Percentiles rank a stretch among this genome's conserved stretches.
phyloP scores from a whole-genome alignment of 208 protist genomes.

The Leishmania guyanensis region DNA sequence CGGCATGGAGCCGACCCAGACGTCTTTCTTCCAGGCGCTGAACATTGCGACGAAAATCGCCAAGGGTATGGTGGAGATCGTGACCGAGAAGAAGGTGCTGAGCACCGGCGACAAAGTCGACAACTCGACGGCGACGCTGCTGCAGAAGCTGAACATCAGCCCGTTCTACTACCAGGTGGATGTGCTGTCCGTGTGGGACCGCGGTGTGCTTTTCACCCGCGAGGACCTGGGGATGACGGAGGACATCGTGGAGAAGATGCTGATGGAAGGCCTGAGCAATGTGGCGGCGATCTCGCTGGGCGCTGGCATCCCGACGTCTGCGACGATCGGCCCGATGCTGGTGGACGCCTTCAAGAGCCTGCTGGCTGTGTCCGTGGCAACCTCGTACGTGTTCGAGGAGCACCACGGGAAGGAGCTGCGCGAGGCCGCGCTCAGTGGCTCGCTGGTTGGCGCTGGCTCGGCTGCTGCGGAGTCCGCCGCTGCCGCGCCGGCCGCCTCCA shows the following conservation, averaged over 20 bases:
- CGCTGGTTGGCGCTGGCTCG: slow-evolving; percentile 71
- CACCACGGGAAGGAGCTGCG: slow-evolving; percentile 87
- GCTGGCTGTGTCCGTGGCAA: slow-evolving; percentile 94
- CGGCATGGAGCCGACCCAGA: slow-evolving; percentile 98
- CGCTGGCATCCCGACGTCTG: slow-evolving; percentile 93
- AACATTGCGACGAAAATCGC: slow-evolving; percentile 99
- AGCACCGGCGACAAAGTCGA: slow-evolving; percentile 96
- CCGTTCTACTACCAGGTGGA: slow-evolving; percentile 99
- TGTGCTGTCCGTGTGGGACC: slow-evolving; percentile 95
- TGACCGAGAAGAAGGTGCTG: slow-evolving; percentile 96
- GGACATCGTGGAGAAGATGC: slow-evolving; percentile 85
- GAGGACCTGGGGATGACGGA: slow-evolving; percentile 96
- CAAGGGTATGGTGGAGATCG: slow-evolving; percentile 99
- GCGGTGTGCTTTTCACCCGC: slow-evolving; percentile 94
- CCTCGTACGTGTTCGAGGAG: slow-evolving; percentile 93
- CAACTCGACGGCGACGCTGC: slow-evolving; percentile 96
- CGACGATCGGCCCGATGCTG: slow-evolving; percentile 96
- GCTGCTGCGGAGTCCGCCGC: slow-evolving; percentile 59
- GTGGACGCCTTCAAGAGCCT: slow-evolving; percentile 98
- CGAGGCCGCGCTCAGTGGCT: slow-evolving; percentile 87
- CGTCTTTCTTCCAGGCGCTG: slow-evolving; percentile 99
- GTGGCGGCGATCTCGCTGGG: slow-evolving; percentile 96
- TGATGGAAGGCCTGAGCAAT: slow-evolving; percentile 91
- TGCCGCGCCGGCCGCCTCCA: slow-evolving; percentile 36
- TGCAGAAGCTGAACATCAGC: slow-evolving; percentile 98